These are phyloP conservation scores for Zoysia japonica DNA, from an alignment of 176 grass and related monocot genomes.

Conservation along the genomic window DNA sequence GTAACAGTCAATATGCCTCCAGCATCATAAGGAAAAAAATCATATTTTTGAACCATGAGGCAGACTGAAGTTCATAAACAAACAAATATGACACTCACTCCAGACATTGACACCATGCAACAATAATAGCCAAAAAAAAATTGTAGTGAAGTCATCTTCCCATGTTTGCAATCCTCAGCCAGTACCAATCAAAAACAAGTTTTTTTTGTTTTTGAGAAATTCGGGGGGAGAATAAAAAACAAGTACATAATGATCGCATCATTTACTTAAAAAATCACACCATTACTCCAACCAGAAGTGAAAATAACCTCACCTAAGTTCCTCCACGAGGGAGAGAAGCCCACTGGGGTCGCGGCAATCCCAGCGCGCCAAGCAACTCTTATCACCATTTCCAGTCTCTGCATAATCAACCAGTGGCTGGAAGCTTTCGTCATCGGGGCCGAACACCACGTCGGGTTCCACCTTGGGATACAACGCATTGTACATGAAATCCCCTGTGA, in stretches of 20 bases:
- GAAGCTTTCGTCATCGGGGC: conserved; percentile 65
- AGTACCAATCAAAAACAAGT: not conserved
- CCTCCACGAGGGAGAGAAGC: conserved; percentile 60
- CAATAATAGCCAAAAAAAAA: not conserved
- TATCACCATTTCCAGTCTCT: conserved; percentile 39
- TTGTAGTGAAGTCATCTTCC: not conserved
- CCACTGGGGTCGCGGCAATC: conserved; percentile 52
- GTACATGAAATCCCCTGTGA: conserved; percentile 88
- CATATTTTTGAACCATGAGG: not conserved
- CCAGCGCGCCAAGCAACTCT: conserved; percentile 69
- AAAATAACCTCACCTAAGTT: conserved; percentile 56
- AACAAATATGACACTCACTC: conserved; percentile 5
- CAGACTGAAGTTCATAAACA: not conserved
- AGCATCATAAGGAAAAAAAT: too few relatives aligned
- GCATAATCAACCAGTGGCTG: conserved; percentile 51
- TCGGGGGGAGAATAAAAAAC: too few relatives aligned
- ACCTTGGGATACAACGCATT: conserved; percentile 66
- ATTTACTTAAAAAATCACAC: too few relatives aligned
- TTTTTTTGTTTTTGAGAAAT: too few relatives aligned
- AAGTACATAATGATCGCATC: too few relatives aligned
- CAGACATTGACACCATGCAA: not conserved
- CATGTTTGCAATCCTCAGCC: not conserved
- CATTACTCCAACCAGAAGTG: not conserved
- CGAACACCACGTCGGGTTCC: conserved; percentile 79
- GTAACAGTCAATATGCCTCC: too few relatives aligned